Evolutionary conservation across 805 yeast species (phyloP).

Genomic region (Yarrowia osloensis): DNA sequence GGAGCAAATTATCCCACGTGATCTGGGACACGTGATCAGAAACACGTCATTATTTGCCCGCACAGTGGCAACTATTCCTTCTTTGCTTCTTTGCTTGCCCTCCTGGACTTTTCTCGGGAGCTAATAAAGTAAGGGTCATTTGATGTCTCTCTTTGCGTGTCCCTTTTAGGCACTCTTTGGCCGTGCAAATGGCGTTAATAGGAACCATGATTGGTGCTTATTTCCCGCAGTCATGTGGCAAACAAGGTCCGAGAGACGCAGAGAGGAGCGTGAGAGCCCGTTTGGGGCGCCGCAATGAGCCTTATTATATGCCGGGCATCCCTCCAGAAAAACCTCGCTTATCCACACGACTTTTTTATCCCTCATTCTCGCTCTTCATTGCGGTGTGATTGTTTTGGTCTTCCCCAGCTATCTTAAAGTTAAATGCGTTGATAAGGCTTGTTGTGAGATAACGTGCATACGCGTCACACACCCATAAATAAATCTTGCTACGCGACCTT

Average conservation of each 20-base stretch:
- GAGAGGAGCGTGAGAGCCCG: no score
- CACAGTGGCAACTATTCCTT: no score
- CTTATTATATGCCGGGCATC: no score
- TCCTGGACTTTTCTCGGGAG: neutral
- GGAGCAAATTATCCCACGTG: neutral
- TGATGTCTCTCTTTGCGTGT: neutral
- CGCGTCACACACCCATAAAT: slow-evolving; percentile 22
- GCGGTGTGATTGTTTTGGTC: slow-evolving; percentile 4
- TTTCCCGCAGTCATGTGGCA: slow-evolving; percentile 21
- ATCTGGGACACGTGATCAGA: neutral
- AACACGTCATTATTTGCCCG: no score
- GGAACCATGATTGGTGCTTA: slow-evolving; percentile 22
- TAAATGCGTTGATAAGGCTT: slow-evolving; percentile 25
- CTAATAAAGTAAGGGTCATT: neutral
- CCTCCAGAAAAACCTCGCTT: no score
- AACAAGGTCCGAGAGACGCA: neutral
- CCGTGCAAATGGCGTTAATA: slow-evolving; percentile 1
- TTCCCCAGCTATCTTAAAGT: slow-evolving; percentile 26
- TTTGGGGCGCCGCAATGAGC: no score
- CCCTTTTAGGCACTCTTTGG: slow-evolving; percentile 4
- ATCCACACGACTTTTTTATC: no score
- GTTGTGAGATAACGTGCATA: slow-evolving; percentile 27
- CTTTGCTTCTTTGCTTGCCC: no score
- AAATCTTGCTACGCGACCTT: slow-evolving; percentile 27
- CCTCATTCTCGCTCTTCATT: neutral